Evolutionary conservation across 345 rosid genomes (phyloP), one percentile per base, ranked within the genome.

Genomic region (Dipteronia dyeriana): DNA sequence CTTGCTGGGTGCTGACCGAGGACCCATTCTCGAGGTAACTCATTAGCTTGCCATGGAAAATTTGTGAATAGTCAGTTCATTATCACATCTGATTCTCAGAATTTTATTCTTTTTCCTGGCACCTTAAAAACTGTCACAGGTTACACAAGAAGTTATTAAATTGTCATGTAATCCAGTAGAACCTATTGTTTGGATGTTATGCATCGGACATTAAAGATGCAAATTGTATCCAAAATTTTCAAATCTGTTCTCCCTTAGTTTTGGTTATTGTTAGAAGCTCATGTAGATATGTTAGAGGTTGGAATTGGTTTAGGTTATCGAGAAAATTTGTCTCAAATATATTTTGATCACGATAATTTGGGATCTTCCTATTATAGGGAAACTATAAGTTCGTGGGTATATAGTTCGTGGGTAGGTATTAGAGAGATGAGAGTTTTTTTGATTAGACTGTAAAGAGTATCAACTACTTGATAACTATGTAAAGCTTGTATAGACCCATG

Each of bases 1-100:
- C 90, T 88, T 95, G 73, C 87, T 95, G 23, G 99, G 99, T 78
- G 98, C 97, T 72, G 99, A 95, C 81, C 92, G 99, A 81, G 99
- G 99, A 71, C 99, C 99, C 79, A 93, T 95, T 68, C 97, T 95
- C 82, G 99, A 95, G 99, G 99, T 95, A 86, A 54, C 76, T 64
- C 81, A 49, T 38, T 70, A 63, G 22, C 23, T n/a, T 63, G 47
- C 62, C 14, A 25, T 53, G 47, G 11, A 67, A 2, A 13, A 41
- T 14, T 1, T 22, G 9, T 60, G 3, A 23, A 39, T 31, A 22
- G n/a, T 38, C 26, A 43, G 57, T 41, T 53, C 43, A 16, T 67
- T 69, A 20, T 63, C 49, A 54, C 4, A 34, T 72, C 68, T 54
- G 20, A 75, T 66, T 59, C 16, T 57, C 1, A 39, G 59, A 65